Percentiles rank a stretch among this genome's conserved stretches.
These are phyloP conservation scores for Sideroxylon spinosum DNA, from an alignment of 179 eudicot species.

Conservation along the genomic window DNA sequence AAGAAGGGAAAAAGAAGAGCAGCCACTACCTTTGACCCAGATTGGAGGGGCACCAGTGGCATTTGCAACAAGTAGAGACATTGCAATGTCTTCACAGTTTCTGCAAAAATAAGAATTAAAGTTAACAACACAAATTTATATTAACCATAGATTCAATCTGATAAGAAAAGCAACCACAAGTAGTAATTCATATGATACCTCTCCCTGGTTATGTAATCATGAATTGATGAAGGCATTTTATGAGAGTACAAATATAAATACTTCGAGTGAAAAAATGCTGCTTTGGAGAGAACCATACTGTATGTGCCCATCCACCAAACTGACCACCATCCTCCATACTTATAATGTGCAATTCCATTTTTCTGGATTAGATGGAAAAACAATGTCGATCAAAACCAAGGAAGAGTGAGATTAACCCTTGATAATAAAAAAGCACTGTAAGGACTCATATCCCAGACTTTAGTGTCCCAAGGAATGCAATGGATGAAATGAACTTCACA, in stretches of 20 bases:
- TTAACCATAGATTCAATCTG: not conserved
- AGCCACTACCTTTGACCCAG: constrained; percentile 63
- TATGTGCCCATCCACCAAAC: constrained; percentile 81
- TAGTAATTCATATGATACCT: constrained; percentile 29
- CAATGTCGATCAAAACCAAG: constrained; percentile 8
- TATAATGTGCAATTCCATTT: constrained; percentile 27
- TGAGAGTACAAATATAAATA: constrained; percentile 59
- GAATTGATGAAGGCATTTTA: constrained; percentile 54
- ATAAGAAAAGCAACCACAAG: not conserved
- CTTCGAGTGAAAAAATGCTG: constrained; percentile 60
- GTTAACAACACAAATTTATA: not conserved
- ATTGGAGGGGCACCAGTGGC: constrained; percentile 61
- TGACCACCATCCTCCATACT: constrained; percentile 76
- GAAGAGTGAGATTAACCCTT: not conserved
- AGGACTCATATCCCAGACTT: too few relatives aligned
- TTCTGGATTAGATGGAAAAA: constrained; percentile 30
- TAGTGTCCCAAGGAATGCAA: not conserved
- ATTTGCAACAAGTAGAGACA: constrained; percentile 74
- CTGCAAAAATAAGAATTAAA: constrained; percentile 25
- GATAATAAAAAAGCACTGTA: not conserved
- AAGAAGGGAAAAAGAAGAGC: not conserved
- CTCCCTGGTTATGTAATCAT: constrained; percentile 49
- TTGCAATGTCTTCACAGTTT: constrained; percentile 74
- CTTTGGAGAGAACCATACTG: constrained; percentile 73
- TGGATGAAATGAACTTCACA: not conserved